Base-by-base conservation (phyloP, 352 stramenopile species). In the Hyaloperonospora arabidopsidis region DNA sequence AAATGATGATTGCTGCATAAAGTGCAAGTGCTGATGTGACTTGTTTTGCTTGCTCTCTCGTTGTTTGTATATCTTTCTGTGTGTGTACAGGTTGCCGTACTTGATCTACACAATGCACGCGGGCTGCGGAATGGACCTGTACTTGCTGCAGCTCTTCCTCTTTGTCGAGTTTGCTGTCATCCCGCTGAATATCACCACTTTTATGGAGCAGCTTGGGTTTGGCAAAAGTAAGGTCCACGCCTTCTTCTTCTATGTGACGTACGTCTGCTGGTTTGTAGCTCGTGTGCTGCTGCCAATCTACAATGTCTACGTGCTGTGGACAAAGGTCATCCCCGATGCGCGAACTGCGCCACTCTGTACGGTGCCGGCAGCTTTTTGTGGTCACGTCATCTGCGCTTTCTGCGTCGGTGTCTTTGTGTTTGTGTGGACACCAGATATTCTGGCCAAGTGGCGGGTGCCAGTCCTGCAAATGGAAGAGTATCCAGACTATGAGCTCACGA, bases 131-230 rank as follows among this genome's bases (percentile, higher is more conserved):
- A 79, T 88, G 63, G 78, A 90, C 51, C 57, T 86, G 55, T 93
- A 89, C 59, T 59, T 90, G 52, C 64, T 93, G 45, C 82, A 76
- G 59, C 65, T 90, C 34, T 93, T 89, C 48, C 58, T 93, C 54
- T 72, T 93, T 46, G 83, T 93, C n/a, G 83, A 93, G 55, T 76
- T 90, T 36, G 82, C 80, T 1, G 76, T 89, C 32, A 81, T 89
- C 29, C 83, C 83, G 51, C 78, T 93, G 41, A 93, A 93, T 59
- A 54, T 88, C 44, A 82, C 78, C 23, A 87, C 74, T 34, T 84
- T 93, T 59, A 68, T 93, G 40, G 83, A 93, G 54, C 74, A 89
- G 41, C 58, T 93, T 41, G 79, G 80, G 40, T 85, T 79, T 57
- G 76, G 74, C 57, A 79, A 87, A 54, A 86, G 58, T 23, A 65